Evolutionary conservation across 1,284 basidiomycete species (phyloP), one percentile per base, ranked within the genome.

Genomic region (Coniophora puteana): DNA sequence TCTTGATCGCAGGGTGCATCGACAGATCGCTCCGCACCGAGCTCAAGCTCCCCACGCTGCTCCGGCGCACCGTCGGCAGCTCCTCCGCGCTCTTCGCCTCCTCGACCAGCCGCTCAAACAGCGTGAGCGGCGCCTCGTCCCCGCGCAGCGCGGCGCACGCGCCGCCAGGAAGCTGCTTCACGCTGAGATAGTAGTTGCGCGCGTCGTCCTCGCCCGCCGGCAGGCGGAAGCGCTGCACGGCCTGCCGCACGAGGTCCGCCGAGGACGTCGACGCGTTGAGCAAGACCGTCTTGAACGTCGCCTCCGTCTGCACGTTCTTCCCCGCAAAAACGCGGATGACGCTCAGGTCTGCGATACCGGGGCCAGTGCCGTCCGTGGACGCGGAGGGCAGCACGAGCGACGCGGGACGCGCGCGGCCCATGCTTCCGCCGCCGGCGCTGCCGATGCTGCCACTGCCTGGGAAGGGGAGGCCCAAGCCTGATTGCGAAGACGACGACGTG

Each of bases 271-370:
- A 83, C 7, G 87, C 72, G 56, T 94, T 97, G 47, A 98, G 77
- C 16, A 98, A 66, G 1, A 96, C 95, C 1, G 95, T 98, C 71
- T 98, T 98, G 76, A 98, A 99, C 1, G 93, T 96, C 3, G 93
- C 90, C 51, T 97, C 93, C 1, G 90, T 91, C 57, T 93, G 83
- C 41, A 93, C 58, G 48, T 85, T 73, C 47, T 88, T 82, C 8
- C 94, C 95, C 0, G 93, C 93, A 59, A 99, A 98, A 32, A 99
- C 82, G 14, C 94, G 86, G 39, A 98, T 82, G 45, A 99, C 94
- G 53, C 88, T 96, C 44, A 98, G 76, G 50, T 94, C 85, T 0
- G 91, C 91, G 6, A 89, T 82, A 13, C 74, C 76, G 2, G 79
- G 70, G 8, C 72, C 75, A 43, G 77, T 72, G 10, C 76, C 78